These are phyloP conservation scores for Cantharellus anzutake DNA, from an alignment of 768 basidiomycete genomes.

Conservation along the genomic window DNA sequence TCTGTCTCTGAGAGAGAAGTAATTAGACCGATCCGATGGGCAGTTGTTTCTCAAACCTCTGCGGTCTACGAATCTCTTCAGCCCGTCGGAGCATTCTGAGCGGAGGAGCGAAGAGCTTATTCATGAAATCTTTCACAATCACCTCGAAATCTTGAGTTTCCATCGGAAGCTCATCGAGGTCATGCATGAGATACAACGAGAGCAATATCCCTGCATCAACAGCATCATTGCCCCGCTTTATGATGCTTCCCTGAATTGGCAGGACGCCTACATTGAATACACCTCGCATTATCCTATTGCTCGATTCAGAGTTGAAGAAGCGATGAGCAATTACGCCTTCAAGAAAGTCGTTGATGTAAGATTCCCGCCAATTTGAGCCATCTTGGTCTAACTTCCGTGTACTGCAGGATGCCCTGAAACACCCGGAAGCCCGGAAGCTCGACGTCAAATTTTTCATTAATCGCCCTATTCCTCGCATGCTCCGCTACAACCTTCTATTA, in stretches of 20 bases:
- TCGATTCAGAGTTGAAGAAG: constrained; percentile 70
- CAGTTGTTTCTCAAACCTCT: too few species aligned
- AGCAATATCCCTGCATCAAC: constrained; percentile 63
- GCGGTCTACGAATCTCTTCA: constrained; percentile 26
- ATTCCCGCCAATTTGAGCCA: constrained; percentile 13
- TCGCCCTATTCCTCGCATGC: constrained; percentile 73
- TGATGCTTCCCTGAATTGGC: constrained; percentile 82
- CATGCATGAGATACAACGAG: constrained; percentile 71
- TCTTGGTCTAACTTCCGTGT: constrained; percentile 14
- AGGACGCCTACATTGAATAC: constrained; percentile 84
- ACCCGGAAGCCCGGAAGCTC: constrained; percentile 58
- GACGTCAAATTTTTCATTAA: constrained; percentile 91
- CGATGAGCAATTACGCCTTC: constrained; percentile 71
- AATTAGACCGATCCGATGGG: too few species aligned
- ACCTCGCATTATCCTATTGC: constrained; percentile 88
- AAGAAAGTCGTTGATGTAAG: constrained; percentile 60
- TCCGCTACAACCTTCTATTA: constrained; percentile 76
- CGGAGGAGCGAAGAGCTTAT: constrained; percentile 48
- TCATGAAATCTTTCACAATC: constrained; percentile 78
- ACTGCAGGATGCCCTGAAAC: constrained; percentile 19
- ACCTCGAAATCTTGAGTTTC: constrained; percentile 50
- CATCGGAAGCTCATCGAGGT: constrained; percentile 60
- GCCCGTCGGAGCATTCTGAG: constrained; percentile 33
- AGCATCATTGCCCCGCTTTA: constrained; percentile 71
- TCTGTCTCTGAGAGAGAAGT: too few species aligned